phyloP scores from a whole-genome alignment of 805 yeast species.

The Saccharomycopsis sp. region DNA sequence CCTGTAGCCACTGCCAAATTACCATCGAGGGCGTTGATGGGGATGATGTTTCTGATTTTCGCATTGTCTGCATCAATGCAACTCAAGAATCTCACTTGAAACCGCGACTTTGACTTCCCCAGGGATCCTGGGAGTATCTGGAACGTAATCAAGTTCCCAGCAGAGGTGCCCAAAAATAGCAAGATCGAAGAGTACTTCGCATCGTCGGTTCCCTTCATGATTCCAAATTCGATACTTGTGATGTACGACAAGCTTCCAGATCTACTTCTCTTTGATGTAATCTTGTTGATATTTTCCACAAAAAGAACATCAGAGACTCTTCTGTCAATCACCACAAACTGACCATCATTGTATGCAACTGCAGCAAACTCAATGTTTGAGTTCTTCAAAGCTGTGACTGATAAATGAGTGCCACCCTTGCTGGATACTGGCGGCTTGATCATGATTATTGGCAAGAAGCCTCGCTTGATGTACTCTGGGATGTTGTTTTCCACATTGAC shows the following conservation, averaged over 20 bases:
- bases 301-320: constrained; percentile 60
- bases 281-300: constrained; percentile 29
- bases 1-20: constrained; percentile 55
- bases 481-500: constrained; percentile 26
- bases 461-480: constrained; percentile 42
- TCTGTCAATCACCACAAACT: constrained; percentile 63
- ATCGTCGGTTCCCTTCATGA: constrained; percentile 59
- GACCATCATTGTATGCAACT: constrained; percentile 70
- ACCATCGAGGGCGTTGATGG: constrained; percentile 53
- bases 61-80: constrained; percentile 41
- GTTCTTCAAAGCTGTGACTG: constrained; percentile 53
- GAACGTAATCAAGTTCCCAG: constrained; percentile 60
- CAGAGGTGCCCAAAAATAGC: constrained; percentile 65
- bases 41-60: constrained; percentile 45
- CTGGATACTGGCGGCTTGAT: constrained; percentile 29
- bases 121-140: constrained; percentile 61
- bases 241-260: constrained; percentile 28
- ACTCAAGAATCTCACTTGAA: constrained; percentile 44
- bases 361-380: constrained; percentile 73
- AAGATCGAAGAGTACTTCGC: constrained; percentile 57
- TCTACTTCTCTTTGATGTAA: constrained; percentile 23
- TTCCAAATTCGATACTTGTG: constrained; percentile 64
- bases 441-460: constrained; percentile 49
- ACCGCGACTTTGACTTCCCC: constrained; percentile 29
- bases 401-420: constrained; percentile 30